These are phyloP conservation scores for Glonium stellatum DNA, from an alignment of 495 filamentous ascomycete species.

Conservation along the genomic window DNA sequence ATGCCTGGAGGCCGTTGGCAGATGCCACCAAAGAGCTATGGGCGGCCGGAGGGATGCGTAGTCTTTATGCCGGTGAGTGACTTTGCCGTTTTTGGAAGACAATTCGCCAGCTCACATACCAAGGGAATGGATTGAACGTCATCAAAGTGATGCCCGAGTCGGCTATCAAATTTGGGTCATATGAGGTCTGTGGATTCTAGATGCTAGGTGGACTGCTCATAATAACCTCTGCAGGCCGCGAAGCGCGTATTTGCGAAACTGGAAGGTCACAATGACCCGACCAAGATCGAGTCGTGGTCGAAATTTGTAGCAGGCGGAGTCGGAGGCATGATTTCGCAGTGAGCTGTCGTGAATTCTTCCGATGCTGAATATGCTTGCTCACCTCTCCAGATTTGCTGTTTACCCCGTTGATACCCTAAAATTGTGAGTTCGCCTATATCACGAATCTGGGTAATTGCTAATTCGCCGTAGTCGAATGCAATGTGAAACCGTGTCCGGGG, in stretches of 20 bases:
- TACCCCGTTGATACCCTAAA: constrained; percentile 97
- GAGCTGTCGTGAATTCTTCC: constrained; percentile 29
- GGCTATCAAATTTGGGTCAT: constrained; percentile 93
- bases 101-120: constrained; percentile 30
- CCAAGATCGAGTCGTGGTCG: constrained; percentile 63
- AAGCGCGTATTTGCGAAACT: constrained; percentile 80
- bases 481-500: constrained; percentile 83
- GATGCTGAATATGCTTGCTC: neutral
- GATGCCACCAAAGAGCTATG: constrained; percentile 70
- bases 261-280: constrained; percentile 82
- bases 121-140: constrained; percentile 95
- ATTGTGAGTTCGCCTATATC: constrained; percentile 53
- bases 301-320: constrained; percentile 87
- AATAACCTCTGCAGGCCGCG: constrained; percentile 51
- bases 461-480: constrained; percentile 63
- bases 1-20: constrained; percentile 58
- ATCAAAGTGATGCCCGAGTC: constrained; percentile 98
- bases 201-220: neutral
- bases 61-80: constrained; percentile 83
- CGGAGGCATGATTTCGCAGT: constrained; percentile 90
- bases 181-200: constrained; percentile 53
- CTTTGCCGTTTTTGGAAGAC: constrained; percentile 17
- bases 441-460: constrained; percentile 16
- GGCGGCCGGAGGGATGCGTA: constrained; percentile 79
- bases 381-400: constrained; percentile 61